phyloP scores from a whole-genome alignment of 225 moss, liverwort and hornwort genomes.

The Climacium dendroides region DNA sequence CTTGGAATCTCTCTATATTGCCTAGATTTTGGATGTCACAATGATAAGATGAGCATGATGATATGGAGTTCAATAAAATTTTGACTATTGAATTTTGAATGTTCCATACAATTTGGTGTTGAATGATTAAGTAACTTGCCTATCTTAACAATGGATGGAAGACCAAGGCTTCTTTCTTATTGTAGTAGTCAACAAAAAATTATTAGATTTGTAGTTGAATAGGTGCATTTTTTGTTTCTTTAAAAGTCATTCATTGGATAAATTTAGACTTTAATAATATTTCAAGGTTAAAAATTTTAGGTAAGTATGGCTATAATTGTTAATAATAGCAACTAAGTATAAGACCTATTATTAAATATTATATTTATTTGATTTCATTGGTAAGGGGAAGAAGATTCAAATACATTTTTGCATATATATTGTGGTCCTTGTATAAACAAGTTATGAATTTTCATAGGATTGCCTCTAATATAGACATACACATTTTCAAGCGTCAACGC shows the following conservation, averaged over 20 bases:
- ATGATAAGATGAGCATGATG: background rate
- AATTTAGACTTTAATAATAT: background rate
- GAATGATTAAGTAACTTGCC: no score
- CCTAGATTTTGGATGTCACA: accelerated
- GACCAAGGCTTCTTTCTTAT: accelerated
- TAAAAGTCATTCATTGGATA: background rate
- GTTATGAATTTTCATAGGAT: background rate
- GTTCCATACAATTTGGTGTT: no score
- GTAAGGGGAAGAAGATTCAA: background rate
- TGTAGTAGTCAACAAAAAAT: accelerated
- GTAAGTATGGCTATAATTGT: background rate
- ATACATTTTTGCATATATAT: background rate
- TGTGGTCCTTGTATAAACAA: background rate
- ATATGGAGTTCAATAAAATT: background rate
- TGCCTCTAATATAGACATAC: accelerated
- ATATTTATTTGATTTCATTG: background rate
- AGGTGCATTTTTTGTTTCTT: background rate
- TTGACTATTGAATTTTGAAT: no score
- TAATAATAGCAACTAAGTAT: background rate
- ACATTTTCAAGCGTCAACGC: accelerated
- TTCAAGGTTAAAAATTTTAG: no score
- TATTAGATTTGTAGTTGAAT: background rate
- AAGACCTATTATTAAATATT: background rate
- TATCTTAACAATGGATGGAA: no score
- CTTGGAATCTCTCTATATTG: accelerated